Evolutionary conservation across 1,284 basidiomycete species (phyloP), one percentile per base, ranked within the genome.

Genomic region (Marasmius fiardii): DNA sequence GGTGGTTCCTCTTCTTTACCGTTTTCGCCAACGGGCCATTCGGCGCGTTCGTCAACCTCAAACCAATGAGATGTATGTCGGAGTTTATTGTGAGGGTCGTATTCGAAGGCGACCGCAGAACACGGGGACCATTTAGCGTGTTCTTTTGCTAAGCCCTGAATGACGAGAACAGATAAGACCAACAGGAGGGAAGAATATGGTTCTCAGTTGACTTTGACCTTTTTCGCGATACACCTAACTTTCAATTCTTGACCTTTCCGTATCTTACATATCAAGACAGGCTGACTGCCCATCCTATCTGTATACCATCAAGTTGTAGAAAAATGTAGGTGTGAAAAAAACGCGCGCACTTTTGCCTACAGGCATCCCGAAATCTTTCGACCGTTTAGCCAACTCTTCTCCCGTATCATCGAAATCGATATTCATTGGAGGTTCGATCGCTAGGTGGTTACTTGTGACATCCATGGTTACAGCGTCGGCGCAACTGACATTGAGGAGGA

Each of bases 111-210:
- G 20, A 99, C 88, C 1, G 97, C 95, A 1, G 94, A 92, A 56
- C 95, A 92, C 12, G 97, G 96, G 0, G 94, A 97, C 95, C 96
- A 99, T 75, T 99, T 99, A 6, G 97, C 95, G 68, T 99, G 97
- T 68, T 98, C 95, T 76, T 99, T 98, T 7, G 95, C 95, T 59
- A 98, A 91, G 26, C 96, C 96, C 93, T 97, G 54, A 34, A 54
- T 6, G 35, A 54, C 45, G 55, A 54, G 44, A 53, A 53, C 54
- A 54, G 49, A 31, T 51, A 52, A 20, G 47, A 43, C 7, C 28
- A 20, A 18, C 39, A 21, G n/a, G 57, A n/a, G 34, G 16, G 28
- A 18, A 20, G 11, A 11, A 16, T 35, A n/a, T 20, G n/a, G 37
- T 48, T 12, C 11, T 43, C 74, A 21, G 10, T 10, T 4, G 28